phyloP scores from a whole-genome alignment of 345 rosid genomes.

The Kandelia obovata region DNA sequence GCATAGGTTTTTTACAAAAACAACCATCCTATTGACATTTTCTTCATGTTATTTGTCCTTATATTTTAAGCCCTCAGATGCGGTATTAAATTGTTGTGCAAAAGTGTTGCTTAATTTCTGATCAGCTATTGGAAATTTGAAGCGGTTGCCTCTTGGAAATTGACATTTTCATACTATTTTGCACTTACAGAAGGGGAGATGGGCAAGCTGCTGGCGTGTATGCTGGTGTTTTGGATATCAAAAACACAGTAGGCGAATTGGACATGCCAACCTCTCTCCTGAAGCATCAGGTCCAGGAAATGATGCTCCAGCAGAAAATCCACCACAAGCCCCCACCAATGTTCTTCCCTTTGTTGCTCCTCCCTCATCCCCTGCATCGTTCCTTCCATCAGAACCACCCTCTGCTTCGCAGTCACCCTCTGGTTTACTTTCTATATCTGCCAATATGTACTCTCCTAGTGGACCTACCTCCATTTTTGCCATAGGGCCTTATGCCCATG shows the following conservation, averaged over 20 bases:
- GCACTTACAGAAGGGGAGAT: constrained; percentile 55
- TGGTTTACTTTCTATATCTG: constrained; percentile 56
- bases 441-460: constrained; percentile 57
- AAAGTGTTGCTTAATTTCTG: neutral
- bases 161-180: constrained; percentile 17
- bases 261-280: constrained; percentile 57
- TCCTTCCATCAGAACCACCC: constrained; percentile 87
- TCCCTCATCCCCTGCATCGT: constrained; percentile 96
- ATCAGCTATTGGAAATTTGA: neutral
- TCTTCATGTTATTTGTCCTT: too few relatives aligned
- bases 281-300: constrained; percentile 36
- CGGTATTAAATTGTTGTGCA: too few relatives aligned
- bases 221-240: constrained; percentile 77
- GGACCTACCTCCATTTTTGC: constrained; percentile 87
- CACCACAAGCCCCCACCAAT: constrained; percentile 30
- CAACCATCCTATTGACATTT: too few relatives aligned
- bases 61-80: too few relatives aligned
- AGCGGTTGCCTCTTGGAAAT: neutral
- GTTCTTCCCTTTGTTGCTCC: constrained; percentile 81
- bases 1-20: neutral
- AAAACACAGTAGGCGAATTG: constrained; percentile 57
- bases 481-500: constrained; percentile 90
- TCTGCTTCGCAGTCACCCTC: constrained; percentile 82
- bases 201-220: constrained; percentile 65
- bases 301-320: constrained; percentile 38